Conservation (phyloP, 2,329 filamentous ascomycete genomes). For the Sclerotinia sclerotiorum region DNA sequence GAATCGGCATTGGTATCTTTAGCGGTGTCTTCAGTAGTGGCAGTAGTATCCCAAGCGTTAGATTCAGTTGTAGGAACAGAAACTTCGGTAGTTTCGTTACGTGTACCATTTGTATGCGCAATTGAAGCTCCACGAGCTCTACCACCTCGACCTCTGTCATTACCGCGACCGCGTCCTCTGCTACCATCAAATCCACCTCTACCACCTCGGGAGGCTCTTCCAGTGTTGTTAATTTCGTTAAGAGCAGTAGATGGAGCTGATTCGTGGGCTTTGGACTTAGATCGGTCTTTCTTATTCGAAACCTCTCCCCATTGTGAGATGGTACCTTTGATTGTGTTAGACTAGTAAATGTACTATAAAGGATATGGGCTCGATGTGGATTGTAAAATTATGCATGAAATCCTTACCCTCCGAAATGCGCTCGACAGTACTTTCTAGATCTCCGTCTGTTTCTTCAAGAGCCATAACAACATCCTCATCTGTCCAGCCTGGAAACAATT, state of each 20-base stretch:
- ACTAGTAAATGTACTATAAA: slow-evolving; percentile 23
- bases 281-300: slow-evolving; percentile 74
- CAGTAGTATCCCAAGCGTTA: slow-evolving; percentile 56
- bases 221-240: slow-evolving; percentile 49
- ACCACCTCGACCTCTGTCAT: slow-evolving; percentile 59
- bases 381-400: background rate
- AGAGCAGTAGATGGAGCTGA: slow-evolving; percentile 49
- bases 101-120: slow-evolving; percentile 61
- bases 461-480: slow-evolving; percentile 93
- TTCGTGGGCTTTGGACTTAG: slow-evolving; percentile 68
- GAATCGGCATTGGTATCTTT: slow-evolving; percentile 2
- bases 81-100: slow-evolving; percentile 55
- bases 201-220: slow-evolving; percentile 58
- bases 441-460: slow-evolving; percentile 81
- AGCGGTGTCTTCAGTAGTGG: slow-evolving; percentile 40
- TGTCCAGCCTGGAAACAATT: slow-evolving; percentile 94
- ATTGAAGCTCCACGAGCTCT: slow-evolving; percentile 63
- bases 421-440: slow-evolving; percentile 71
- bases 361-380: background rate
- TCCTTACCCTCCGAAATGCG: slow-evolving; percentile 74
- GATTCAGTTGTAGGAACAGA: slow-evolving; percentile 73
- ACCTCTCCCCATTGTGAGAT: slow-evolving; percentile 85
- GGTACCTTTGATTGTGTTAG: slow-evolving; percentile 53
- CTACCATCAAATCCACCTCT: slow-evolving; percentile 59
- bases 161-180: slow-evolving; percentile 60